phyloP scores from a whole-genome alignment of 2,329 filamentous ascomycete species.

The Blastomyces gilchristii region DNA sequence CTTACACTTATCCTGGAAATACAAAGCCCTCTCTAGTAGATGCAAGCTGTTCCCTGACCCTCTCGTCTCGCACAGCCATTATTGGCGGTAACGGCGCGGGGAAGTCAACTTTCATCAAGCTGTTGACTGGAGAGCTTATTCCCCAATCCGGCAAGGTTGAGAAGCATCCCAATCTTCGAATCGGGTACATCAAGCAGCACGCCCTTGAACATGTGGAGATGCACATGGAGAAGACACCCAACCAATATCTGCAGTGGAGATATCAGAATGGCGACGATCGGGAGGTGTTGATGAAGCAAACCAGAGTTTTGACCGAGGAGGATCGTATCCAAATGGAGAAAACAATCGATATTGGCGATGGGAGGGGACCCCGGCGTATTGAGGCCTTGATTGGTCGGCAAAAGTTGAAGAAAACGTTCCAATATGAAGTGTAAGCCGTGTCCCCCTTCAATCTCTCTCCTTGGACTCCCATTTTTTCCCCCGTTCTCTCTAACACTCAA shows the following conservation, averaged over 20 bases:
- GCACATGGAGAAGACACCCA: slow-evolving; percentile 98
- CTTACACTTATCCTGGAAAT: slow-evolving; percentile 86
- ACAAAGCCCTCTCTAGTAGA: slow-evolving; percentile 78
- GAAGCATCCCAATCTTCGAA: slow-evolving; percentile 97
- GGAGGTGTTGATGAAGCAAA: slow-evolving; percentile 96
- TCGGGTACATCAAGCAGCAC: slow-evolving; percentile 99
- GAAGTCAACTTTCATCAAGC: slow-evolving; percentile 96
- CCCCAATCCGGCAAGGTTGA: slow-evolving; percentile 78
- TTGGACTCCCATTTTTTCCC: neutral
- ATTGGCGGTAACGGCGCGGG: slow-evolving; percentile 96
- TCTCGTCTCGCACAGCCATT: slow-evolving; percentile 90
- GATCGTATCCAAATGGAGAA: slow-evolving; percentile 90
- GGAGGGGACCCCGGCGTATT: slow-evolving; percentile 64
- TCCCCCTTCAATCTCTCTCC: slow-evolving; percentile 12
- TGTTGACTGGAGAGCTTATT: slow-evolving; percentile 84
- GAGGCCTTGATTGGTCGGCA: slow-evolving; percentile 90
- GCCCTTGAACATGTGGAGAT: slow-evolving; percentile 98
- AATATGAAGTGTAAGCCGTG: slow-evolving; percentile 86
- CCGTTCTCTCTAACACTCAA: neutral
- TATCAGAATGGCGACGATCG: slow-evolving; percentile 95
- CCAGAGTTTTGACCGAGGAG: slow-evolving; percentile 72
- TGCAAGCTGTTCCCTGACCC: slow-evolving; percentile 73
- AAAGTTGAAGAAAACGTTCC: slow-evolving; percentile 98
- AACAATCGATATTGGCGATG: slow-evolving; percentile 72
- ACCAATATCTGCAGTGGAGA: slow-evolving; percentile 97